These are phyloP conservation scores for Glaciozyma martinii DNA, from an alignment of 768 basidiomycete genomes.

Conservation along the genomic window DNA sequence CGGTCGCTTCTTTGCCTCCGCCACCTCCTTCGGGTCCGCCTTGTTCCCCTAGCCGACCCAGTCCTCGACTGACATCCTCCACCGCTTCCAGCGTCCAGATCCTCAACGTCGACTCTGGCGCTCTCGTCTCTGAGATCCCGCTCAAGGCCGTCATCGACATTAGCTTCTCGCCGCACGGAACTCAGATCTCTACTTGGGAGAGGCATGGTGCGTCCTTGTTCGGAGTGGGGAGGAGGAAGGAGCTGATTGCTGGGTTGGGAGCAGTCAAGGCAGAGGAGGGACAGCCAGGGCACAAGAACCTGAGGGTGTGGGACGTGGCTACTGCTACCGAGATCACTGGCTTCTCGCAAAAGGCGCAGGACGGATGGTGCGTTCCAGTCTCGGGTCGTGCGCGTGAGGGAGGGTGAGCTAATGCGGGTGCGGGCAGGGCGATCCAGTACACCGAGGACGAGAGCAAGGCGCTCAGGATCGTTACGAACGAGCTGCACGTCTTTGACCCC, in stretches of 20 bases:
- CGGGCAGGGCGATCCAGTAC: slow-evolving; percentile 60
- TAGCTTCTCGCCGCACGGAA: slow-evolving; percentile 85
- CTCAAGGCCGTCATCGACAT: slow-evolving; percentile 71
- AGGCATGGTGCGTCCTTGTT: slow-evolving; percentile 53
- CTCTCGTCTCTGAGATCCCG: slow-evolving; percentile 62
- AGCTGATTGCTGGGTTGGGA: background rate
- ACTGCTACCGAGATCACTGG: slow-evolving; percentile 77
- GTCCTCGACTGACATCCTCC: slow-evolving; percentile 1
- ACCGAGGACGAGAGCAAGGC: slow-evolving; percentile 83
- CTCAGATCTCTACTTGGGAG: slow-evolving; percentile 92
- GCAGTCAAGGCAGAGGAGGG: slow-evolving; percentile 80
- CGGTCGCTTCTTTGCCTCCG: slow-evolving; percentile 33
- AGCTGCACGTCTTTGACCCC: slow-evolving; percentile 75
- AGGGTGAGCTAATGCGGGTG: slow-evolving; percentile 34
- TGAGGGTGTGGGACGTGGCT: slow-evolving; percentile 75
- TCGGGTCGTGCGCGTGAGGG: slow-evolving; percentile 4
- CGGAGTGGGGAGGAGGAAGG: rapidly evolving
- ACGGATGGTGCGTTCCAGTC: slow-evolving; percentile 56
- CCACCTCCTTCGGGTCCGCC: slow-evolving; percentile 25
- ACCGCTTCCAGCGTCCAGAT: slow-evolving; percentile 56
- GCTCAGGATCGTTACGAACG: slow-evolving; percentile 64
- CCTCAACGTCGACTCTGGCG: slow-evolving; percentile 62
- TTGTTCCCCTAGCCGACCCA: background rate
- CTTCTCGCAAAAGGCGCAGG: slow-evolving; percentile 83
- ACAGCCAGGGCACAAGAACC: slow-evolving; percentile 75